Base-by-base conservation (phyloP, 371 early-diverging fungal genomes). In the Mortierella sp. region DNA sequence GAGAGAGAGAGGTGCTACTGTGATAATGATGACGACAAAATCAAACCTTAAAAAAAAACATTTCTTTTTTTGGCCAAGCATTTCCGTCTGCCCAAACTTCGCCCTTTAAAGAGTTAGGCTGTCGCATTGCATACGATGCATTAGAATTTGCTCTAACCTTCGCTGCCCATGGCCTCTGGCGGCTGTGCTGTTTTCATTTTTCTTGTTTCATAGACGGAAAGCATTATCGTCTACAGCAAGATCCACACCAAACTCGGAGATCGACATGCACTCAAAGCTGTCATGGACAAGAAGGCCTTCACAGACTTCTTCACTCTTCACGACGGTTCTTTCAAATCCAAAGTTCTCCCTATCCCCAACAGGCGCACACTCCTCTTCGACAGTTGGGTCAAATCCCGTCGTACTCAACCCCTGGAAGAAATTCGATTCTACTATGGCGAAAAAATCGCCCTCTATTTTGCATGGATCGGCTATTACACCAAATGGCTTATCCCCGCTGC, bases 371-470 rank as follows among this genome's bases (percentile, higher is more conserved):
- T 62, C 22, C 72, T 80, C 43, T 80, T 49, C 55, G 43, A 65
- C 26, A 40, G 2, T 32, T 80, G 81, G 81, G 76, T 75, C 9
- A 64, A 68, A 37, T 66, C 72, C n/a, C 52, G 62, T 37, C 35
- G 37, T 40, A 0, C 72, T 0, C 89, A 89, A 70, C 83, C 86
- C 4, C 57, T 87, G 26, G 84, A 89, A 35, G 78, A 84, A 64
- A 80, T 88, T 59, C 85, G 81, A 20, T 74, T 83, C 40, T 92
- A 92, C 70, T 91, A 86, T 73, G 92, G 92, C 52, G 92, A 91
- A 69, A 83, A 87, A 64, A 78, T 89, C 55, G 92, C 88, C 26
- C 83, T 90, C 16, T 92, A 90, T 57, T 92, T 91, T 75, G 88
- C 88, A 24, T 92, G 88, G 87, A 72, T 90, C 24, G 88, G 73